Conservation (phyloP, 805 yeast species). For the Cephaloascus albidus region DNA sequence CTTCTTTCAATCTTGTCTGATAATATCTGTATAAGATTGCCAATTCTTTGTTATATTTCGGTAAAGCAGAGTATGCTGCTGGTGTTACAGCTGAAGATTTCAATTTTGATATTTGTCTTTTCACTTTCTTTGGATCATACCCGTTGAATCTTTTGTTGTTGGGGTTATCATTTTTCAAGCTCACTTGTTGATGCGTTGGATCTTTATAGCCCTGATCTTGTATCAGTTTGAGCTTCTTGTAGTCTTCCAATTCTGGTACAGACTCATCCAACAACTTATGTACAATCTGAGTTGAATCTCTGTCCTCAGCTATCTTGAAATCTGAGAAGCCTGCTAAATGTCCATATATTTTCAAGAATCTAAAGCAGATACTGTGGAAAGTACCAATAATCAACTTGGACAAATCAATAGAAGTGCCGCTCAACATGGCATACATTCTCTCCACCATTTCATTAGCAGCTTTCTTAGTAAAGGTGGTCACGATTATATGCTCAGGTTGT, state of each 20-base stretch:
- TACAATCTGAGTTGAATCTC: constrained; percentile 43
- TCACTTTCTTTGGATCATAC: constrained; percentile 29
- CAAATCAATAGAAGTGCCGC: constrained; percentile 22
- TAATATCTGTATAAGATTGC: constrained; percentile 37
- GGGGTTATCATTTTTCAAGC: constrained; percentile 1
- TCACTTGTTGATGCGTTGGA: constrained; percentile 8
- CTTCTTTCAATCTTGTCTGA: constrained; percentile 33
- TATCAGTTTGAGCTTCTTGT: constrained; percentile 7
- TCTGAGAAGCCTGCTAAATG: constrained; percentile 24
- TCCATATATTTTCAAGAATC: constrained; percentile 51
- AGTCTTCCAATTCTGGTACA: constrained; percentile 5
- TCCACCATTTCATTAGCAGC: constrained; percentile 83
- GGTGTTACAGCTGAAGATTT: constrained; percentile 45
- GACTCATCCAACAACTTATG: constrained; percentile 24
- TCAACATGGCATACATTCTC: constrained; percentile 35
- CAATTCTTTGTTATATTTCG: constrained; percentile 17
- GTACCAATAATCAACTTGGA: constrained; percentile 67
- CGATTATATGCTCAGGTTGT: constrained; percentile 57
- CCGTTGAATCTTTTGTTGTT: constrained; percentile 12
- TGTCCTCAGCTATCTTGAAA: constrained; percentile 55
- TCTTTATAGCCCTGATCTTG: constrained; percentile 5
- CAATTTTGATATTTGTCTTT: constrained; percentile 40
- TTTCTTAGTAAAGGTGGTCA: constrained; percentile 87
- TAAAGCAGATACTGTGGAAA: constrained; percentile 74
- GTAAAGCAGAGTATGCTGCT: constrained; percentile 20